phyloP scores from a whole-genome alignment of 768 basidiomycete genomes.

The Chalciporus piperatus region DNA sequence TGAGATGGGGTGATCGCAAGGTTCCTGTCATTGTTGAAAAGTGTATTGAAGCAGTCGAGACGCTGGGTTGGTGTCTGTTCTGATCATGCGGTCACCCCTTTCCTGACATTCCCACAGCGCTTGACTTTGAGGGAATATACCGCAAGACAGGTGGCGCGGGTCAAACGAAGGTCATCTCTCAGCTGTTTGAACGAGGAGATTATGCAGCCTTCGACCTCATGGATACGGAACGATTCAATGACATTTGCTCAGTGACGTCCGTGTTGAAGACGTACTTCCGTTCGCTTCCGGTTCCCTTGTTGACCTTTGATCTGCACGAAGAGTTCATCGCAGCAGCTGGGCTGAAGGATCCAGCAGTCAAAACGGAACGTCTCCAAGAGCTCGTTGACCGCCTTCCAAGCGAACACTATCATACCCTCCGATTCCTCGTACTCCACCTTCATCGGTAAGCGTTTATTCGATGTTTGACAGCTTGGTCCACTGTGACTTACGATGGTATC shows the following conservation, averaged over 20 bases:
- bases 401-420: constrained; percentile 86
- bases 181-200: constrained; percentile 91
- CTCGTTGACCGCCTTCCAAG: constrained; percentile 76
- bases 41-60: constrained; percentile 92
- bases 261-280: constrained; percentile 97
- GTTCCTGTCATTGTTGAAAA: constrained; percentile 92
- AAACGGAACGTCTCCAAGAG: constrained; percentile 59
- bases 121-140: constrained; percentile 98
- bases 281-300: constrained; percentile 82
- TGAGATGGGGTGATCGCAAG: constrained; percentile 52
- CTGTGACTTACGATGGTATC: background rate
- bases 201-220: constrained; percentile 85
- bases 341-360: constrained; percentile 59
- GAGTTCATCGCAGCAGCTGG: constrained; percentile 79
- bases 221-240: constrained; percentile 90
- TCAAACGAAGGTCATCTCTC: constrained; percentile 90
- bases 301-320: constrained; percentile 90
- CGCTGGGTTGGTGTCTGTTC: constrained; percentile 54
- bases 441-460: constrained; percentile 55
- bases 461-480: background rate
- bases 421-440: constrained; percentile 82
- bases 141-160: constrained; percentile 94
- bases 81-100: background rate
- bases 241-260: constrained; percentile 94
- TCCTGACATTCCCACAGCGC: constrained; percentile 44